phyloP scores from a whole-genome alignment of 345 rosid genomes.

The Mangifera indica region DNA sequence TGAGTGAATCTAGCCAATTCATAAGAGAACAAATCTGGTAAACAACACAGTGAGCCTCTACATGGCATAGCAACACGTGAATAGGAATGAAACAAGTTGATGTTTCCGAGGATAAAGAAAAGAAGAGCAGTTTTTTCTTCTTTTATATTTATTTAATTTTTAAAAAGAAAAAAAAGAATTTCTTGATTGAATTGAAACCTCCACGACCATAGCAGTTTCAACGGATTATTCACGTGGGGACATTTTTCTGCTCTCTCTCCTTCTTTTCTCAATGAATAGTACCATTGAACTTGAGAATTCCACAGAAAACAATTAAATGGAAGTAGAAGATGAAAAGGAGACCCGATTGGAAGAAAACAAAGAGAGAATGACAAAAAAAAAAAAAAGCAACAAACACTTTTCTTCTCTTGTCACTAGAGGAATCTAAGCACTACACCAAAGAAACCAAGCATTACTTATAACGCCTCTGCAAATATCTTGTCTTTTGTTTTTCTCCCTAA shows the following conservation, averaged over 20 bases:
- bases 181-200: conserved; percentile 7
- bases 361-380: conserved; percentile 30
- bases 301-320: neutral
- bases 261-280: neutral
- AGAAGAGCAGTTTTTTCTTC: conserved; percentile 3
- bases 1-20: conserved; percentile 36
- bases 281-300: neutral
- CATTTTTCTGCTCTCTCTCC: conserved; percentile 1
- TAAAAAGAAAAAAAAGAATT: neutral
- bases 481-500: neutral
- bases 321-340: neutral
- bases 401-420: conserved; percentile 31
- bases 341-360: conserved; percentile 7
- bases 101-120: conserved; percentile 50
- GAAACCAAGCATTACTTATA: conserved; percentile 22
- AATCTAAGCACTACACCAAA: conserved; percentile 41
- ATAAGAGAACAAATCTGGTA: conserved; percentile 59
- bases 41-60: conserved; percentile 35
- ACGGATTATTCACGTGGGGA: conserved; percentile 41
- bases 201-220: conserved; percentile 32
- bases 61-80: conserved; percentile 67
- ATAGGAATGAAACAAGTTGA: conserved; percentile 44
- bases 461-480: conserved; percentile 4
- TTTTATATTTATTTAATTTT: neutral
- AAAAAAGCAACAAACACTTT: conserved; percentile 32